Evolutionary conservation across 768 basidiomycete genomes (phyloP), one percentile per base, ranked within the genome.

Genomic region (Collybia mongolica): DNA sequence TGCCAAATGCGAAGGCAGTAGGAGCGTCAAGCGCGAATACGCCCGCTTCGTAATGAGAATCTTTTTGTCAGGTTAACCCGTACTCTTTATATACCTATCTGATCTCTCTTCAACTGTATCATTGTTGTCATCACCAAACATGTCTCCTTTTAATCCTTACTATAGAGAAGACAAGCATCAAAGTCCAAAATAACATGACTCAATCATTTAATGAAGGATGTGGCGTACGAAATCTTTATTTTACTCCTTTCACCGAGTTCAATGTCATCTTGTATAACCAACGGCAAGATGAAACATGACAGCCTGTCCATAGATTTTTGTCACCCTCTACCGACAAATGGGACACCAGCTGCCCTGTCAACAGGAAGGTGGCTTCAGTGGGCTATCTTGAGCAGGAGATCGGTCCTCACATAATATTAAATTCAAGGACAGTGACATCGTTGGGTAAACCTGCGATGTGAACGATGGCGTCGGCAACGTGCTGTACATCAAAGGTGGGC

Each of bases 1-100:
- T 96, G 92, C 93, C 93, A n/a, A 95, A 93, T 60, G 73, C 73
- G 7, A 95, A 94, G 60, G 75, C 74, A n/a, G 68, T 71, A 38
- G 76, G 73, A 14, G 69, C 73, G n/a, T 72, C 76, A 32, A 67
- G 65, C 40, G 58, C 60, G 19, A 52, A 28, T n/a, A 32, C 32
- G 3, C 32, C 32, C 11, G 32, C 32, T 32, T 32, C 32, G 11
- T 32, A 32, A 32, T 14, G 11, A 6, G 4, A 12, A 12, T 32
- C 32, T 6, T 32, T 32, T 12, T 9, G 26, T 28, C 5, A 5
- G 9, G 5, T 28, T 28, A 9, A 28, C 9, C 9, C 26, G 26
- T 28, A 9, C 32, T 14, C 11, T 9, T 32, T 32, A 14, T 32
- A 28, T 32, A 32, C 32, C 11, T 32, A 32, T 39, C 28, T 19